Conservation (phyloP, 192 early-diverging fungal species). For the Pecoramyces ruminantium region DNA sequence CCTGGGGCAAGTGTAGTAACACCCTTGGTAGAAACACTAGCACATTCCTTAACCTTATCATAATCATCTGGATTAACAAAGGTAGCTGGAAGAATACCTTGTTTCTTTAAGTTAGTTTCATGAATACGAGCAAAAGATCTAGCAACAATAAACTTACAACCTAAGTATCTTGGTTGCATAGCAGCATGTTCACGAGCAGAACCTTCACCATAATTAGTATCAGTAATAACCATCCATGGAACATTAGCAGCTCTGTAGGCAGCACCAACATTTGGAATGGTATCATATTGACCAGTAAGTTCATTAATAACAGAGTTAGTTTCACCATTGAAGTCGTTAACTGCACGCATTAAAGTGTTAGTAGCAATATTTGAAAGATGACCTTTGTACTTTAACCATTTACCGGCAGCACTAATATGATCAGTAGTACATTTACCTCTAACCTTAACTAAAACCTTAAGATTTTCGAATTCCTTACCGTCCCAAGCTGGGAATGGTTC, state of each 20-base stretch:
- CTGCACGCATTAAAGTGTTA: slow-evolving; percentile 93
- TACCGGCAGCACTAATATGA: slow-evolving; percentile 94
- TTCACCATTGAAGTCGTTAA: slow-evolving; percentile 78
- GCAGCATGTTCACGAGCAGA: slow-evolving; percentile 87
- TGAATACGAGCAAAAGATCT: slow-evolving; percentile 97
- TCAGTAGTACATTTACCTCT: slow-evolving; percentile 99
- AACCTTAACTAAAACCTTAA: slow-evolving; percentile 79
- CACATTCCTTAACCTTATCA: slow-evolving; percentile 21
- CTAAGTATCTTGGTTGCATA: slow-evolving; percentile 71
- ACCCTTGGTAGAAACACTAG: slow-evolving; percentile 9
- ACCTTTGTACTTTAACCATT: slow-evolving; percentile 96
- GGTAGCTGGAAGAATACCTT: slow-evolving; percentile 87
- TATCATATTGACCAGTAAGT: slow-evolving; percentile 43
- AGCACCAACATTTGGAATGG: slow-evolving; percentile 75
- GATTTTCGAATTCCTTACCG: slow-evolving; percentile 58
- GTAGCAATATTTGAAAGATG: slow-evolving; percentile 94
- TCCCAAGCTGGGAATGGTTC: slow-evolving; percentile 71
- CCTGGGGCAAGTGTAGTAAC: slow-evolving; percentile 4
- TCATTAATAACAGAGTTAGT: slow-evolving; percentile 66
- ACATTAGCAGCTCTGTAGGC: slow-evolving; percentile 47
- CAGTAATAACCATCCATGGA: slow-evolving; percentile 70
- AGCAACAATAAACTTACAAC: slow-evolving; percentile 69
- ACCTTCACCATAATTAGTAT: slow-evolving; percentile 85
- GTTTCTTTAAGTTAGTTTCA: slow-evolving; percentile 99
- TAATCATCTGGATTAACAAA: slow-evolving; percentile 77